Percentiles rank a stretch among this genome's conserved stretches.
phyloP scores from a whole-genome alignment of 192 early-diverging fungal genomes.

The Coemansia umbellata region DNA sequence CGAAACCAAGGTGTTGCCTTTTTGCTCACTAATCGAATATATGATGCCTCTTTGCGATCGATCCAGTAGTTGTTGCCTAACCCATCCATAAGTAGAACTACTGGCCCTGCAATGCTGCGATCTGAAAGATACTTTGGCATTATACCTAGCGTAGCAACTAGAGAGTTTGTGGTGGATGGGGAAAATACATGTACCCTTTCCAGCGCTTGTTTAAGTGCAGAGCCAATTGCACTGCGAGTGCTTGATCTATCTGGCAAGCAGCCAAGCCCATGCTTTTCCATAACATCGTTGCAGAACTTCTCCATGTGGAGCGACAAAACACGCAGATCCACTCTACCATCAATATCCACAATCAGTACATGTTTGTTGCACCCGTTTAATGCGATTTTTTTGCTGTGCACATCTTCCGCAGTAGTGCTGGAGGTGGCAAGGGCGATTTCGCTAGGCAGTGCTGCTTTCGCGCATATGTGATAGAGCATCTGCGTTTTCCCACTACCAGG shows the following conservation, averaged over 20 bases:
- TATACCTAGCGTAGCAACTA: conserved; percentile 37
- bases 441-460: conserved; percentile 4
- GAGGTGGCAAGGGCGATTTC: too few species aligned
- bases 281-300: background rate
- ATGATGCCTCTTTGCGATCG: conserved; percentile 19
- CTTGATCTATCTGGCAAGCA: conserved; percentile 6
- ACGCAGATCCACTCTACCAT: conserved; percentile 19
- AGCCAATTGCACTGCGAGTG: background rate
- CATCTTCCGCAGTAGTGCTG: background rate
- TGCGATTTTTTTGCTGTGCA: background rate
- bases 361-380: conserved; percentile 5
- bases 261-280: conserved; percentile 8
- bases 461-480: conserved; percentile 26
- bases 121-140: conserved; percentile 11
- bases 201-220: conserved; percentile 1
- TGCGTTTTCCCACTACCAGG: conserved; percentile 47
- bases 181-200: conserved; percentile 27
- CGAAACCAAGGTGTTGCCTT: conserved; percentile 42
- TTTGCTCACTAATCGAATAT: conserved; percentile 12
- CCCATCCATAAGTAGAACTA: conserved; percentile 20
- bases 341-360: conserved; percentile 24
- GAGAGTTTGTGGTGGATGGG: conserved; percentile 12
- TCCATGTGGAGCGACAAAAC: conserved; percentile 9
- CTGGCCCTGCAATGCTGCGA: background rate
- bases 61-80: conserved; percentile 24